These are phyloP conservation scores for Gossypium rotundifolium DNA, from an alignment of 345 rosid species.

Conservation along the genomic window DNA sequence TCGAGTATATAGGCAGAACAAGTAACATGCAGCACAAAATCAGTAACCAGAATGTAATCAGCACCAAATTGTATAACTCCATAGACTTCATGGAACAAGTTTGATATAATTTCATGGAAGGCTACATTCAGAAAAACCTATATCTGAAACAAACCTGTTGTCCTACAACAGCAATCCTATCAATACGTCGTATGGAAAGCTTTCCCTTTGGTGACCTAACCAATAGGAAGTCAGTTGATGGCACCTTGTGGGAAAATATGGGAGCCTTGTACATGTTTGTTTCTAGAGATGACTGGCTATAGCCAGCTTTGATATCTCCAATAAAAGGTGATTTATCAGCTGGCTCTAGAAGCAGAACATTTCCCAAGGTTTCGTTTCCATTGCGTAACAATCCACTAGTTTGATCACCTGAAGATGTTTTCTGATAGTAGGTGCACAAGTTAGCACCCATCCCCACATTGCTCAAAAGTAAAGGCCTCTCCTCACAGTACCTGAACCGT, in stretches of 20 bases:
- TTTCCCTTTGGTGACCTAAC: conserved; percentile 94
- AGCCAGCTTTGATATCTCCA: conserved; percentile 80
- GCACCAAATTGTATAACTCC: conserved; percentile 3
- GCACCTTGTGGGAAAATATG: conserved; percentile 72
- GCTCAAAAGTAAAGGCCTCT: conserved; percentile 82
- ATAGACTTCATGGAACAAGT: not conserved
- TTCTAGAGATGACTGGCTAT: conserved; percentile 77
- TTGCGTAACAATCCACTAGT: conserved; percentile 41
- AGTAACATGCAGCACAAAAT: not conserved
- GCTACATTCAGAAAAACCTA: not conserved
- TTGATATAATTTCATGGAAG: not conserved
- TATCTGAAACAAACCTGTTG: conserved; percentile 66
- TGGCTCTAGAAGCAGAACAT: conserved; percentile 64
- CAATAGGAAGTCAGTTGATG: conserved; percentile 80
- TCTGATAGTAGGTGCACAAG: conserved; percentile 86
- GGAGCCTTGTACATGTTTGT: conserved; percentile 98
- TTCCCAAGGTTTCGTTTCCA: conserved; percentile 63
- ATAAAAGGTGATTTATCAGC: conserved; percentile 94
- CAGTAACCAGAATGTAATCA: not conserved
- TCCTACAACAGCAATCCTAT: conserved; percentile 81
- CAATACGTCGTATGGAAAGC: conserved; percentile 85
- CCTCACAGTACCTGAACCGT: conserved; percentile 80
- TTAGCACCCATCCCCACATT: conserved; percentile 97
- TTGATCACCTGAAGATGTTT: conserved; percentile 72
- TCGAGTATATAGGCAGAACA: not conserved